Conservation (phyloP, 2,329 filamentous ascomycete genomes). For the Graphilbum ipis-grandicollis region DNA sequence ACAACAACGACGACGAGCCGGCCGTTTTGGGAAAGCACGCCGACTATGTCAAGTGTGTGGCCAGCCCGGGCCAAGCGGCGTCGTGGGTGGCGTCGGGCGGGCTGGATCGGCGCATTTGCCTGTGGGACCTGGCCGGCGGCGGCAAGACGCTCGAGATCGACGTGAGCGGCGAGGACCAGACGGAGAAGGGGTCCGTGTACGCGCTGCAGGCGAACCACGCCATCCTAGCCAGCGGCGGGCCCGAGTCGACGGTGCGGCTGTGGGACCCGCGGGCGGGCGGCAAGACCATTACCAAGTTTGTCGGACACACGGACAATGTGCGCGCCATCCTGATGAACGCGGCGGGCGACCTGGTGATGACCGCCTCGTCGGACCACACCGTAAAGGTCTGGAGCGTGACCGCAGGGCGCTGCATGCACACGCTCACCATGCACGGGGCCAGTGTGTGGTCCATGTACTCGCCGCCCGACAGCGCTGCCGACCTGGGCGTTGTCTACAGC, state of each 20-base stretch:
- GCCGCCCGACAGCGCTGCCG: conserved; percentile 71
- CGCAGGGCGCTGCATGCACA: conserved; percentile 91
- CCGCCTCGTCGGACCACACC: conserved; percentile 87
- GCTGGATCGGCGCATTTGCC: conserved; percentile 74
- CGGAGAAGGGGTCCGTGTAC: conserved; percentile 90
- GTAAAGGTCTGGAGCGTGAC: conserved; percentile 97
- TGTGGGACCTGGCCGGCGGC: conserved; percentile 84
- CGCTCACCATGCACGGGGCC: conserved; percentile 96
- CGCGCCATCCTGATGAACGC: conserved; percentile 80
- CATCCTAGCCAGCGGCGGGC: conserved; percentile 80
- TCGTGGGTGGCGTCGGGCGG: conserved; percentile 91
- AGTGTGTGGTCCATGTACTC: conserved; percentile 95
- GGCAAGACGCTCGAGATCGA: conserved; percentile 81
- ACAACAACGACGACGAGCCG: conserved; percentile 47
- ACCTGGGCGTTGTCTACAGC: conserved; percentile 83
- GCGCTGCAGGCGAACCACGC: conserved; percentile 65
- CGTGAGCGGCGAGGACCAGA: conserved; percentile 63
- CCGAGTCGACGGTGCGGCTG: conserved; percentile 79
- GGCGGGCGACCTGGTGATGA: conserved; percentile 79
- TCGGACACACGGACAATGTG: conserved; percentile 90
- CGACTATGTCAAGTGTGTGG: conserved; percentile 92
- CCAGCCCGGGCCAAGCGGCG: conserved; percentile 44
- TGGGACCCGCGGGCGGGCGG: conserved; percentile 55
- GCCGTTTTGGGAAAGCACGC: conserved; percentile 79
- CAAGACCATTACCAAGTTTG: conserved; percentile 85